Base-by-base conservation (phyloP, 2,329 filamentous ascomycete genomes). In the Amesomyces nigricolor region DNA sequence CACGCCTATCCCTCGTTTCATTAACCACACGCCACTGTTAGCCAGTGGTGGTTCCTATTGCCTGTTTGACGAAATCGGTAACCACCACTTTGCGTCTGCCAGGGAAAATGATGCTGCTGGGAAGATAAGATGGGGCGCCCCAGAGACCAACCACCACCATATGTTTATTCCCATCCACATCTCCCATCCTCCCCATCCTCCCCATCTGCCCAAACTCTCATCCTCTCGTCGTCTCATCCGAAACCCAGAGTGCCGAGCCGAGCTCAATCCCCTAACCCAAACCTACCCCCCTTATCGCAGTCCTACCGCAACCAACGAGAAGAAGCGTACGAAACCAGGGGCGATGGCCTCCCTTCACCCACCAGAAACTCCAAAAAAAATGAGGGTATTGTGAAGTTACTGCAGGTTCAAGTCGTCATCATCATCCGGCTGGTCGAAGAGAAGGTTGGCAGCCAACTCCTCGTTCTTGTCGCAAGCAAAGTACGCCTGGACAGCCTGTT, bases 401-500 rank as follows among this genome's bases (percentile, higher is more conserved):
- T 56, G 50, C 55, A 57, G 45, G 30, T 54, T 56, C 9, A 53
- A 35, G 11, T 58, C 55, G 22, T 87, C 85, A 37, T 89, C 86
- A 47, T 96, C 91, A 59, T 95, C 91, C 9, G 91, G 91, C 74
- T 97, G 91, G 66, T 99, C 94, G 69, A 99, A 99, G 58, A 99
- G 79, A 73, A 96, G 97, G 75, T 99, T 99, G 61, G 94, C 94
- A 0, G 94, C 94, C 50, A 99, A 80, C 73, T 99, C 94, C 75
- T 99, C 94, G 72, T 99, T 97, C 82, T 97, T 99, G 74, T 99
- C 94, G 72, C 94, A 99, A 35, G 94, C 94, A 70, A 99, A 99
- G 75, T 97, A 99, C 26, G 94, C 94, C 75, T 99, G 92, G 63
- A 97, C 96, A 50, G 94, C 94, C 65, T 91, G 83, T 65, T 97